phyloP scores from a whole-genome alignment of 176 grass and related monocot species.

The Hsuehochloa calcarea region DNA sequence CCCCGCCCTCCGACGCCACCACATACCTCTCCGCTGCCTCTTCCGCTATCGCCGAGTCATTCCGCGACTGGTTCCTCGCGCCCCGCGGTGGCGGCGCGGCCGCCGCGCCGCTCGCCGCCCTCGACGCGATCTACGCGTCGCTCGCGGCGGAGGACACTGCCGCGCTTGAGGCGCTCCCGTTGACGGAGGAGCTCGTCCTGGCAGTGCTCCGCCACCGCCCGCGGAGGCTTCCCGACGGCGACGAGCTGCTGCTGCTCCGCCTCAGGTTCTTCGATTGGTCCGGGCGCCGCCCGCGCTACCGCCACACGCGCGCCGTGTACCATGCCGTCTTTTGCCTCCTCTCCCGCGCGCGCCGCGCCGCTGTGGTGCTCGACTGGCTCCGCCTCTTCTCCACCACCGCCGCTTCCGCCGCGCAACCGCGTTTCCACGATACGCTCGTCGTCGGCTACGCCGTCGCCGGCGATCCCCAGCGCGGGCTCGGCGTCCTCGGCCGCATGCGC shows the following conservation, averaged over 20 bases:
- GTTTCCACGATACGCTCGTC: constrained; percentile 80
- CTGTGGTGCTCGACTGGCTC: constrained; percentile 80
- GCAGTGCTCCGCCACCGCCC: constrained; percentile 51
- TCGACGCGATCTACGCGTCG: constrained; percentile 74
- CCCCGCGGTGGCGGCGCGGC: neutral
- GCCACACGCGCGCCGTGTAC: constrained; percentile 67
- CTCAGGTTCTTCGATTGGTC: constrained; percentile 92
- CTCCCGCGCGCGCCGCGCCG: constrained; percentile 34
- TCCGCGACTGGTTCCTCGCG: constrained; percentile 67
- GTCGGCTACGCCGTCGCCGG: constrained; percentile 80
- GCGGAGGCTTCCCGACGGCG: constrained; percentile 10
- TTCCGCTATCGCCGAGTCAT: constrained; percentile 48
- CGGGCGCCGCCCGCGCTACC: constrained; percentile 50
- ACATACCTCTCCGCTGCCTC: neutral
- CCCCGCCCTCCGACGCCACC: neutral
- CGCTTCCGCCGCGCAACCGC: constrained; percentile 16
- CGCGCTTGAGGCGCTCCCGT: constrained; percentile 50
- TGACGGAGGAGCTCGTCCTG: constrained; percentile 62
- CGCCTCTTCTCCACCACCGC: constrained; percentile 57
- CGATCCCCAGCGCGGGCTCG: constrained; percentile 75
- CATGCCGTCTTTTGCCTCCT: constrained; percentile 65
- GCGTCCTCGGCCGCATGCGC: constrained; percentile 65
- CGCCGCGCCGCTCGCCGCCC: neutral
- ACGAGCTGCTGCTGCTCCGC: constrained; percentile 61
- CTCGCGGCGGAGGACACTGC: constrained; percentile 46